phyloP scores from a whole-genome alignment of 768 basidiomycete genomes.

The Guyanaporus albipodus region DNA sequence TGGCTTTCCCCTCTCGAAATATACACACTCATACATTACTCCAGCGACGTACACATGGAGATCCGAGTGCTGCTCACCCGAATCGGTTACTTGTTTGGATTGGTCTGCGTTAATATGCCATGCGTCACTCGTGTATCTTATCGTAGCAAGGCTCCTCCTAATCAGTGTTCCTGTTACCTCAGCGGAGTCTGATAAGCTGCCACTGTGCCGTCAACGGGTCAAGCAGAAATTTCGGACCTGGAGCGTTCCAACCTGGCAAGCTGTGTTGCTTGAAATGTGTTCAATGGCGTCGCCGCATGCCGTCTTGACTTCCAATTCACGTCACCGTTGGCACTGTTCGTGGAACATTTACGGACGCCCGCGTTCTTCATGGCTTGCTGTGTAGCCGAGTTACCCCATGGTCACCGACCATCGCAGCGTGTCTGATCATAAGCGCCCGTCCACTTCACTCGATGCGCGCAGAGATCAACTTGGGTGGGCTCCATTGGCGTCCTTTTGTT shows the following conservation, averaged over 20 bases:
- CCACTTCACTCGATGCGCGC: background rate
- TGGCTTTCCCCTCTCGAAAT: background rate
- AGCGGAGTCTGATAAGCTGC: no score
- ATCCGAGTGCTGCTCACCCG: no score
- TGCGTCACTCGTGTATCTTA: background rate
- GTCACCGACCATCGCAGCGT: background rate
- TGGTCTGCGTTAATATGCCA: background rate
- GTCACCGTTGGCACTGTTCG: background rate
- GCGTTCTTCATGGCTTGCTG: background rate
- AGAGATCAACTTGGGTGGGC: background rate
- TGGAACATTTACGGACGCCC: background rate
- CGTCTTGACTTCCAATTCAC: background rate
- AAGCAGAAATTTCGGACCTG: background rate
- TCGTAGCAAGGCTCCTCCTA: no score
- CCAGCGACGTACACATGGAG: background rate
- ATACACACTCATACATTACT: background rate
- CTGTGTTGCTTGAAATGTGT: background rate
- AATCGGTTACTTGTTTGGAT: no score
- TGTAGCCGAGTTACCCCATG: background rate
- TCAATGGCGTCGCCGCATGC: background rate
- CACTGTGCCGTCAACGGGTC: no score
- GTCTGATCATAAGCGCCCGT: background rate
- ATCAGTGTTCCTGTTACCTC: no score
- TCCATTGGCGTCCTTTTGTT: background rate
- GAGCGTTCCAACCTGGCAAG: background rate